Base-by-base conservation (phyloP, 352 stramenopile genomes). In the Elongisporangium undulatum region DNA sequence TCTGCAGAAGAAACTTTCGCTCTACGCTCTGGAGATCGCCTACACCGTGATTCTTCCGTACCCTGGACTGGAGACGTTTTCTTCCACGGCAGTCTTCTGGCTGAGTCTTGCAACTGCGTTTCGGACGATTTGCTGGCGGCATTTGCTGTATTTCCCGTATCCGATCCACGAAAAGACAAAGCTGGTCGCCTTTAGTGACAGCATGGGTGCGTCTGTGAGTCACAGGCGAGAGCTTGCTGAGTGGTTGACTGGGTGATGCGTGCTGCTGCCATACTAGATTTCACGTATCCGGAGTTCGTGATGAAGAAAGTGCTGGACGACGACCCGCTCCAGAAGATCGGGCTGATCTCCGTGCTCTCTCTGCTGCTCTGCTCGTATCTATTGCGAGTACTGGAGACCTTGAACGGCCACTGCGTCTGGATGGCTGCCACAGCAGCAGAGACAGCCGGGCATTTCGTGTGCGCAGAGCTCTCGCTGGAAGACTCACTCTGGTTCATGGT, bases 291-390 rank as follows among this genome's bases (percentile, higher is more conserved):
- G 9, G 67, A 82, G 49, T 90, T 90, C 23, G 78, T 87, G 53
- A 68, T 90, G 55, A 90, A 89, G 61, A 89, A 89, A 56, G 78
- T 89, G 15, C 61, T 90, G 34, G 76, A 89, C 19, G 78, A 90
- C 26, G 64, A 54, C 12, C 76, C 76, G 13, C 45, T 89, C 17
- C 60, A 38, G 12, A 89, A 90, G 51, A 62, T 87, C 22, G 3
- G 52, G 7, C 2, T 15, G 29, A 41, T 83, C 10, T 61, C 53
- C 0, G 56, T 69, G 17, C 29, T n/a, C n/a, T n/a, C n/a, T n/a
- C 8, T 41, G 5, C 8, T 41, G 8, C 1, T 4, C 1, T 61
- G 68, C 26, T 66, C 81, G 20, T 89, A 82, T 26, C n/a, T 87
- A 2, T 10, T 90, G 4, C 67, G 73, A 26, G 59, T 79, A 12